phyloP scores from a whole-genome alignment of 2,329 filamentous ascomycete genomes.

The Phyllosticta capitalensis region DNA sequence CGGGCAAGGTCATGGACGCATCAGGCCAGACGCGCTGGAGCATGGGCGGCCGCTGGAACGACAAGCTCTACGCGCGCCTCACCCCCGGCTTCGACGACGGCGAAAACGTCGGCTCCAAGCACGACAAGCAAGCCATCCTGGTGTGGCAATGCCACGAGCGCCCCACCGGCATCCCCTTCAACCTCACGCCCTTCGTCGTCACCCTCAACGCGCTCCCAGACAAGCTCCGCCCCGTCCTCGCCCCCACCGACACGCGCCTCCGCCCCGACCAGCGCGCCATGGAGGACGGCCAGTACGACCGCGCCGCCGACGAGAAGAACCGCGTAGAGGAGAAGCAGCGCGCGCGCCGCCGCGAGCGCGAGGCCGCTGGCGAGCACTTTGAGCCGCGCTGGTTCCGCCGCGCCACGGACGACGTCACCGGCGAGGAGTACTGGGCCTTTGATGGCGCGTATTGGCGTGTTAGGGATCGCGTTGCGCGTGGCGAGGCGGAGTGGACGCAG shows the following conservation, averaged over 20 bases:
- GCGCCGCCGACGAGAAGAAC: slow-evolving; percentile 89
- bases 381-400: slow-evolving; percentile 76
- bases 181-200: slow-evolving; percentile 89
- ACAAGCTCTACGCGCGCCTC: slow-evolving; percentile 86
- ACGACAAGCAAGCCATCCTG: slow-evolving; percentile 70
- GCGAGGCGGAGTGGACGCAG: slow-evolving; percentile 49
- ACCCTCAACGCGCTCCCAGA: slow-evolving; percentile 89
- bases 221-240: slow-evolving; percentile 63
- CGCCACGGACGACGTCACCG: slow-evolving; percentile 64
- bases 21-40: slow-evolving; percentile 76
- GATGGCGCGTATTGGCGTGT: slow-evolving; percentile 81
- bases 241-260: slow-evolving; percentile 88
- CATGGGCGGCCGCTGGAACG: slow-evolving; percentile 93
- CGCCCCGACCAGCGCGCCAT: slow-evolving; percentile 93
- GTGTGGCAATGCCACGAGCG: slow-evolving; percentile 86
- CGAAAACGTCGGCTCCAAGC: slow-evolving; percentile 18
- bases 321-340: slow-evolving; percentile 87
- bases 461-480: slow-evolving; percentile 55
- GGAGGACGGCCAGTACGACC: slow-evolving; percentile 96
- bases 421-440: slow-evolving; percentile 84
- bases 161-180: slow-evolving; percentile 84
- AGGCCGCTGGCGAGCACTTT: slow-evolving; percentile 73
- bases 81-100: slow-evolving; percentile 79
- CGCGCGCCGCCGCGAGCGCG: slow-evolving; percentile 60
- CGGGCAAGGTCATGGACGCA: slow-evolving; percentile 73